Evolutionary conservation across 1,139 yeast species (phyloP), one percentile per base, ranked within the genome.

Genomic region (Scheffersomyces segobiensis): DNA sequence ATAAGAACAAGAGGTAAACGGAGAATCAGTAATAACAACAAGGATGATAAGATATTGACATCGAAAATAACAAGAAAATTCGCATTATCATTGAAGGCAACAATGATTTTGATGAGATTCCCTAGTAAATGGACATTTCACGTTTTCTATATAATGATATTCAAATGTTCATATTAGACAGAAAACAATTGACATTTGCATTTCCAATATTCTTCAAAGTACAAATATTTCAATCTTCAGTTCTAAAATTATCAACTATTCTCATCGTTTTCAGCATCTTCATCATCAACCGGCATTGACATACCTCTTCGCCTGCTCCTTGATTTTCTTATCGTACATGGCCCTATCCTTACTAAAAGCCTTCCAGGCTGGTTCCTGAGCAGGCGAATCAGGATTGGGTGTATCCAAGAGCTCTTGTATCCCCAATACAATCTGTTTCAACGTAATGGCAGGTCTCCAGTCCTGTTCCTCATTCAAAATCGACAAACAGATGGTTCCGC

Each of bases 381-480:
- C 99, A 1, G 99, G 99, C 0, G 98, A 92, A 60, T 89, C 88
- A 42, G 97, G 96, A 70, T 96, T 96, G 46, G 99, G 99, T 42
- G 87, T 83, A 68, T 90, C 92, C 63, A 96, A 80, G 59, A 96
- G 81, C 71, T 93, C 98, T 73, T 96, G 99, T 56, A 96, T 88
- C 10, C 99, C 99, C 63, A 93, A 78, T 3, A 91, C 87, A 59
- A 96, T 89, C 71, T 95, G 97, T 70, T 92, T 93, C 67, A 96
- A 77, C 18, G 97, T 92, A 63, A 95, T 89, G 10, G 98, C 97
- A 1, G 99, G 99, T 70, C 97, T 86, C 99, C 99, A 96, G 71
- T 92, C 99, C 72, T 93, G 97, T 56, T 89, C 96, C 72, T 95
- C 99, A 71, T 95, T 96, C 71, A 95, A 81, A 60, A 96, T 95